phyloP scores from a whole-genome alignment of 192 early-diverging fungal species.

The Mortierella hygrophila region DNA sequence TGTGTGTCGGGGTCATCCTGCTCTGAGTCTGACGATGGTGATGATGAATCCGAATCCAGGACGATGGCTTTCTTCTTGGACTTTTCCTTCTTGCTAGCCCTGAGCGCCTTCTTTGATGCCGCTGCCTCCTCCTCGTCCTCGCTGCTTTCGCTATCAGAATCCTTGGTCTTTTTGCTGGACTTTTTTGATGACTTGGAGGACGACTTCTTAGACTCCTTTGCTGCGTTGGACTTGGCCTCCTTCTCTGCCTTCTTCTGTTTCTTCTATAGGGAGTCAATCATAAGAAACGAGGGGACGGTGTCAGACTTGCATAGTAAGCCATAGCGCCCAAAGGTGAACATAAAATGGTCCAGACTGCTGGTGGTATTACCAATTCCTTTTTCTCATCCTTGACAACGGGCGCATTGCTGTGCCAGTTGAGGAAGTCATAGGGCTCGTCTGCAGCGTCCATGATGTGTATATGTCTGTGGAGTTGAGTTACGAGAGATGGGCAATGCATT shows the following conservation, averaged over 20 bases:
- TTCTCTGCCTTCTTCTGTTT: constrained; percentile 41
- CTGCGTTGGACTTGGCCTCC: constrained; percentile 26
- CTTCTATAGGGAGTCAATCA: constrained; percentile 23
- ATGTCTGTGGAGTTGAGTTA: not conserved
- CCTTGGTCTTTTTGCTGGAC: constrained; percentile 19
- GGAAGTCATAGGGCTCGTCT: constrained; percentile 52
- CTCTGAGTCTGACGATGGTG: constrained; percentile 13
- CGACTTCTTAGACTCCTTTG: constrained; percentile 22
- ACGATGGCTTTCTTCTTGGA: constrained; percentile 44
- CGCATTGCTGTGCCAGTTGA: constrained; percentile 57
- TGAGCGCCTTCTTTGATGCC: constrained; percentile 51
- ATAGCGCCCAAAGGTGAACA: not conserved
- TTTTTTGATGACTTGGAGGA: constrained; percentile 27
- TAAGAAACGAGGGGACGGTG: not conserved
- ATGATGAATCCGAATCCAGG: not conserved
- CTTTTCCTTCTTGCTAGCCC: constrained; percentile 51
- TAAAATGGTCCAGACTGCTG: not conserved
- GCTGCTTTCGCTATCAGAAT: constrained; percentile 7
- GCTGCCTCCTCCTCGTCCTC: constrained; percentile 47
- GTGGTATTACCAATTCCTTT: constrained; percentile 32
- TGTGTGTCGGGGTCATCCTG: constrained; percentile 52
- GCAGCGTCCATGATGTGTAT: constrained; percentile 25
- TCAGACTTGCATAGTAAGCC: not conserved
- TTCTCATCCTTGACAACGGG: constrained; percentile 51
- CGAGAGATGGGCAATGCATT: not conserved